Evolutionary conservation across 2,329 filamentous ascomycete genomes (phyloP).

Genomic region (Rhynchosporium secalis): DNA sequence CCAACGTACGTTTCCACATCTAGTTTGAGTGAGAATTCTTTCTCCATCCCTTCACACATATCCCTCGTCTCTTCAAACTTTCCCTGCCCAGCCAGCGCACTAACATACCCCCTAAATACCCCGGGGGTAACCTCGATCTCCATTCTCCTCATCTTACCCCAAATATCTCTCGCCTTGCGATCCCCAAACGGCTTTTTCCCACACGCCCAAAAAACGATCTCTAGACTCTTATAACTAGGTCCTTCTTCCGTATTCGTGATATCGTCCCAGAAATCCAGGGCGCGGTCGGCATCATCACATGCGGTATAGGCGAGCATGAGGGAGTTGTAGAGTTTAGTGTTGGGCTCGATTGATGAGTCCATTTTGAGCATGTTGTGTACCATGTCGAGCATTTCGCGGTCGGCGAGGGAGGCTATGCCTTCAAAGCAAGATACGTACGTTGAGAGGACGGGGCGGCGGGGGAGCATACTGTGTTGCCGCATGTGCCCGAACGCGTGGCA

Average conservation of each 20-base stretch:
- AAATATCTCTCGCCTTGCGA: slow-evolving; percentile 64
- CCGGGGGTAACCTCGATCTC: slow-evolving; percentile 74
- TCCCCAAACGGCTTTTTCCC: slow-evolving; percentile 61
- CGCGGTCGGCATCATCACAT: slow-evolving; percentile 64
- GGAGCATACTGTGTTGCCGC: slow-evolving; percentile 69
- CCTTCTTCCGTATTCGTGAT: slow-evolving; percentile 85
- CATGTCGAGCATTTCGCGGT: slow-evolving; percentile 66
- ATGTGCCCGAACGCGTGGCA: slow-evolving; percentile 88
- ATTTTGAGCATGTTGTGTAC: slow-evolving; percentile 95
- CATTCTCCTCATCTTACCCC: slow-evolving; percentile 69
- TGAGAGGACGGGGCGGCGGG: slow-evolving; percentile 66
- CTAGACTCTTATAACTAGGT: slow-evolving; percentile 77
- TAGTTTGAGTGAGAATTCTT: slow-evolving; percentile 65
- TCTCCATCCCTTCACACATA: slow-evolving; percentile 66
- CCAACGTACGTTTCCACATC: slow-evolving; percentile 68
- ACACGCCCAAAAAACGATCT: slow-evolving; percentile 78
- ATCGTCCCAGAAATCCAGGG: slow-evolving; percentile 79
- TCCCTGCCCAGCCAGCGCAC: slow-evolving; percentile 72
- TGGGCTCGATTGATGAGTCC: slow-evolving; percentile 75
- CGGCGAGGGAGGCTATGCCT: slow-evolving; percentile 64
- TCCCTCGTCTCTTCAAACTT: slow-evolving; percentile 66
- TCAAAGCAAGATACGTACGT: slow-evolving; percentile 79
- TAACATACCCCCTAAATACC: slow-evolving; percentile 76
- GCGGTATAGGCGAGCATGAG: slow-evolving; percentile 83
- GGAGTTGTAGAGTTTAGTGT: slow-evolving; percentile 76